Conservation (phyloP, 2,329 filamentous ascomycete genomes). For the Alternaria arborescens region DNA sequence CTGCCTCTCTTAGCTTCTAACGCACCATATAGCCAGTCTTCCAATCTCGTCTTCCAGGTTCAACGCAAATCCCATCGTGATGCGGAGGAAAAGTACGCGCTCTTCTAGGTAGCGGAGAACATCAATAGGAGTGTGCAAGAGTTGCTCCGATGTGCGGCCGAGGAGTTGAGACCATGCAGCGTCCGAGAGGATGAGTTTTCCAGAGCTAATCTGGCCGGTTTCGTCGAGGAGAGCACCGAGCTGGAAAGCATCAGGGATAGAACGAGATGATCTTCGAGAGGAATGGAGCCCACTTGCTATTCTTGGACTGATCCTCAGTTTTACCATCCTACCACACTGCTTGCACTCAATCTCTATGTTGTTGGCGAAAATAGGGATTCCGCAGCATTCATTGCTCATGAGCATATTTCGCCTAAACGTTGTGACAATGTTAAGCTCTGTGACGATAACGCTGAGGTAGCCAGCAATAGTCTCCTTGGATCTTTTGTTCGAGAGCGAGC, state of each 20-base stretch:
- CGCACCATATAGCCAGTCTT: conserved; percentile 45
- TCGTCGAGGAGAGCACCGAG: conserved; percentile 61
- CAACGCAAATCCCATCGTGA: conserved; percentile 67
- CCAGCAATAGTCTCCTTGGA: conserved; percentile 51
- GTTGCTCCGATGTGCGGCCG: conserved; percentile 54
- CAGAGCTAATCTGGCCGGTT: conserved; percentile 61
- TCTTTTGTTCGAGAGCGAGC: conserved; percentile 33
- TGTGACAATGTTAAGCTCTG: conserved; percentile 52
- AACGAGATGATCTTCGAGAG: not conserved
- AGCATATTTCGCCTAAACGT: conserved; percentile 56
- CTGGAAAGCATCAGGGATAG: conserved; percentile 23
- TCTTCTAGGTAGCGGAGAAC: conserved; percentile 61
- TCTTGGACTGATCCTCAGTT: conserved; percentile 54
- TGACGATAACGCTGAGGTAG: conserved; percentile 57
- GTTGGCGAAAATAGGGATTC: conserved; percentile 64
- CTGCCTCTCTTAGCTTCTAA: conserved; percentile 25
- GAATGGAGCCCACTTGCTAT: conserved; percentile 39
- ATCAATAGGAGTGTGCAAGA: conserved; percentile 53
- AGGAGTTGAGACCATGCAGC: conserved; percentile 63
- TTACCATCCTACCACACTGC: conserved; percentile 50
- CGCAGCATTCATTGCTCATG: conserved; percentile 61
- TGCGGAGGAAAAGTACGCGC: conserved; percentile 60
- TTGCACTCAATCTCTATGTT: conserved; percentile 50
- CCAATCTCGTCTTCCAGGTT: conserved; percentile 46
- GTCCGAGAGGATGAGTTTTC: conserved; percentile 64